Conservation (phyloP, 495 filamentous ascomycete species). For the Penicillium pulvis region DNA sequence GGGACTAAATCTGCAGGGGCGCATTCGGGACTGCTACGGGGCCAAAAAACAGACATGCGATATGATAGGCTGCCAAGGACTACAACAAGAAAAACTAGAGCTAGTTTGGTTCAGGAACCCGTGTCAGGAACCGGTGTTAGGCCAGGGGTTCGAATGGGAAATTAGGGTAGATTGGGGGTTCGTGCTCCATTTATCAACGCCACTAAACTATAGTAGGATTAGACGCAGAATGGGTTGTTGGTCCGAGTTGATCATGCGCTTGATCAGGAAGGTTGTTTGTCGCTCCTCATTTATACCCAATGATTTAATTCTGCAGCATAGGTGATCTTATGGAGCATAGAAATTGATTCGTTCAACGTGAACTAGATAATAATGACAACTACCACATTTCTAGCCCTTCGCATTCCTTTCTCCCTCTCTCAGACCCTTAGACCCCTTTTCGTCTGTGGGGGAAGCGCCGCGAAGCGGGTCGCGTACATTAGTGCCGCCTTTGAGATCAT, state of each 20-base stretch:
- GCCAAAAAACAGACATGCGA: neutral
- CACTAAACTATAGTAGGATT: constrained; percentile 14
- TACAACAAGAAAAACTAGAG: neutral
- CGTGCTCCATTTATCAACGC: constrained; percentile 5
- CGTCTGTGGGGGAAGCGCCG: constrained; percentile 1
- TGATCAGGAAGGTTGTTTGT: neutral
- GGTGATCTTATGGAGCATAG: no score
- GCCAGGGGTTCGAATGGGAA: neutral
- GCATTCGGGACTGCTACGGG: neutral
- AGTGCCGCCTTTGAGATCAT: constrained; percentile 1
- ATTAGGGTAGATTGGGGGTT: constrained; percentile 1
- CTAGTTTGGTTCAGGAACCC: constrained; percentile 6
- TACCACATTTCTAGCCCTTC: neutral
- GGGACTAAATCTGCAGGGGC: neutral
- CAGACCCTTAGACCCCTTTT: neutral
- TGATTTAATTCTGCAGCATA: no score
- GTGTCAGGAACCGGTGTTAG: constrained; percentile 1
- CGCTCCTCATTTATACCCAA: neutral
- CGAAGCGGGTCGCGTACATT: constrained; percentile 2
- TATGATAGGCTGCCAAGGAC: neutral
- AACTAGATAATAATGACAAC: neutral
- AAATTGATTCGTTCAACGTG: no score
- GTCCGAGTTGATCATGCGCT: neutral
- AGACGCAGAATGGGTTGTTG: neutral
- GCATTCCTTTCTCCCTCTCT: neutral